Evolutionary conservation across 2,329 filamentous ascomycete species (phyloP), one percentile per base, ranked within the genome.

Genomic region (Leptodontidium sp.): DNA sequence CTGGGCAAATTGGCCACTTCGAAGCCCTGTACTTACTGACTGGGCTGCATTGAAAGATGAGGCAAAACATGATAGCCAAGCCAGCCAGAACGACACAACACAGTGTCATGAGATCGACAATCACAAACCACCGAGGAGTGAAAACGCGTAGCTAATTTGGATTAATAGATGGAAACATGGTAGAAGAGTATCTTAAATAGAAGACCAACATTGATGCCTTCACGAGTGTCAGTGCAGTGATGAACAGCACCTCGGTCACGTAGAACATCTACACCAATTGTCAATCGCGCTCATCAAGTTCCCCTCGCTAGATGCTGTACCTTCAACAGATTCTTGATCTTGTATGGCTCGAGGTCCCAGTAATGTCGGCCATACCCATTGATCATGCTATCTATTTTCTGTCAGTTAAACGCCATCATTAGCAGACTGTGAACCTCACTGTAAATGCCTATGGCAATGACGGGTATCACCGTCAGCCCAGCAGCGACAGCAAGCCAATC

Each of bases 41-140:
- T 9, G 72, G 73, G 8, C 24, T 67, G 50, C 73, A 75, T 62
- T 73, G 72, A 58, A 75, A 74, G 11, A 75, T 61, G 2, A 69
- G 21, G 0, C 61, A 65, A 15, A 71, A 55, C n/a, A 63, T 47
- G 26, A 74, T 57, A 21, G 66, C 57, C 14, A 73, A 3, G 1
- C 68, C 69, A 5, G 66, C 66, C 3, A 29, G 3, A 11, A 71
- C n/a, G 12, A 67, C 50, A 8, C 49, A n/a, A 35, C 62, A 59
- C 17, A 73, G 57, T 2, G 45, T 61, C 1, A 64, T 21, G 9
- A 50, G 38, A 26, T 47, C 40, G 26, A 61, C 26, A 11, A 63
- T 52, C 45, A 40, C 5, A 24, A 72, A 73, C 11, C 47, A 29
- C 21, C 15, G 21, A 2, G 49, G 29, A 29, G 64, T 55, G 53